Conservation (phyloP, 2,329 filamentous ascomycete species). For the Knoxdaviesia proteae region DNA sequence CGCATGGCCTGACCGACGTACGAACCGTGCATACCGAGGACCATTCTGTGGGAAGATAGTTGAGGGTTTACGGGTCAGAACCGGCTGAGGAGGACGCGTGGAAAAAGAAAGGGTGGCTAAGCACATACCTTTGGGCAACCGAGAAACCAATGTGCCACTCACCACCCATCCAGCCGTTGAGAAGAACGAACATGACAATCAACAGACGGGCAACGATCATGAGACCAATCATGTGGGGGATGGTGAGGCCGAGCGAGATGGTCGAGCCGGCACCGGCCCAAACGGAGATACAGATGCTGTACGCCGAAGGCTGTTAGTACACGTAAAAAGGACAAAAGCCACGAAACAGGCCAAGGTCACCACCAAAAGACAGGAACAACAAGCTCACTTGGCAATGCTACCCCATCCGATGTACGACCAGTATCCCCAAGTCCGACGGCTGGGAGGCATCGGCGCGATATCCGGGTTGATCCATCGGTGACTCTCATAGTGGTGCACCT, state of each 20-base stretch:
- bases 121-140: background rate
- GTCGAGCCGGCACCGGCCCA: slow-evolving; percentile 6
- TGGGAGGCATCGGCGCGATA: slow-evolving; percentile 18
- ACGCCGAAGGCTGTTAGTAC: background rate
- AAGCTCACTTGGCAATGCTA: slow-evolving; percentile 6
- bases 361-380: too few relatives aligned
- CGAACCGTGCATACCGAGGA: slow-evolving; percentile 20
- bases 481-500: slow-evolving; percentile 20
- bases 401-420: slow-evolving; percentile 9
- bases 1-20: slow-evolving; percentile 26
- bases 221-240: slow-evolving; percentile 7
- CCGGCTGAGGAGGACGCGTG: too few relatives aligned
- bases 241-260: slow-evolving; percentile 6
- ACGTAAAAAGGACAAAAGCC: background rate
- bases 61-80: too few relatives aligned
- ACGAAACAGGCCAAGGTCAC: background rate
- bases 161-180: slow-evolving; percentile 22
- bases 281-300: slow-evolving; percentile 6
- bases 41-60: background rate
- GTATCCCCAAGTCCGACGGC: slow-evolving; percentile 25
- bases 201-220: slow-evolving; percentile 6
- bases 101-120: background rate
- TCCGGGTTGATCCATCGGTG: slow-evolving; percentile 27
- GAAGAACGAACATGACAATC: slow-evolving; percentile 6
- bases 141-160: slow-evolving; percentile 27